Base-by-base conservation (phyloP, 106 monocot species). In the Allium cepa region DNA sequence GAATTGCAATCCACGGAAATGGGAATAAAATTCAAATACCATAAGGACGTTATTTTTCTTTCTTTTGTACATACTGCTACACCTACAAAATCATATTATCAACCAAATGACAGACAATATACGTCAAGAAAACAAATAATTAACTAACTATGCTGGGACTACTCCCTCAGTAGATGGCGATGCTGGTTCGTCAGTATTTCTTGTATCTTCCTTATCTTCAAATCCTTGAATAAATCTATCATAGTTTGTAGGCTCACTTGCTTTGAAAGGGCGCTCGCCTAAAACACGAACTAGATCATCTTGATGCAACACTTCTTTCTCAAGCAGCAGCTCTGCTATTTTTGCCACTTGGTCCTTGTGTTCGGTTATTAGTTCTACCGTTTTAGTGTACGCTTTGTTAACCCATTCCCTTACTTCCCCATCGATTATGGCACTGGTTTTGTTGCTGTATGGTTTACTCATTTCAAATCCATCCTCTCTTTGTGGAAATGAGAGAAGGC, bases 231-330 rank as follows among this genome's bases (percentile, higher is more conserved):
- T 81, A 56, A 85, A 92, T 48, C 76, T 53, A 50, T 97, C 97
- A 45, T 97, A 92, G 47, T 97, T 97, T 7, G 89, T 86, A 14
- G 82, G 86, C 66, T 97, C 92, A 0, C 17, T 49, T 1, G 78
- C 8, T 57, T 75, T 80, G 73, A 92, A 97, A 9, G 97, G 92
- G 9, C 97, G 80, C 62, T 84, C 89, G 0, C 97, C 97, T 4
- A 97, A 72, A 13, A 97, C 80, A 0, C 68, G 69, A 15, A 81
- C 26, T 70, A 97, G 72, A 75, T 97, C 97, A n/a, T 92, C 92
- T 49, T 97, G 92, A 66, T 92, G 97, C 28, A 97, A 63, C 14
- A 97, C 92, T 53, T 97, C 97, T 77, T 92, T 97, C 84, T 97
- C 83, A 0, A 97, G 84, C 47, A 97, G 71, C 12, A 97, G 73